Evolutionary conservation across 2,329 filamentous ascomycete species (phyloP).

Genomic region (Domatiomyces globalis): DNA sequence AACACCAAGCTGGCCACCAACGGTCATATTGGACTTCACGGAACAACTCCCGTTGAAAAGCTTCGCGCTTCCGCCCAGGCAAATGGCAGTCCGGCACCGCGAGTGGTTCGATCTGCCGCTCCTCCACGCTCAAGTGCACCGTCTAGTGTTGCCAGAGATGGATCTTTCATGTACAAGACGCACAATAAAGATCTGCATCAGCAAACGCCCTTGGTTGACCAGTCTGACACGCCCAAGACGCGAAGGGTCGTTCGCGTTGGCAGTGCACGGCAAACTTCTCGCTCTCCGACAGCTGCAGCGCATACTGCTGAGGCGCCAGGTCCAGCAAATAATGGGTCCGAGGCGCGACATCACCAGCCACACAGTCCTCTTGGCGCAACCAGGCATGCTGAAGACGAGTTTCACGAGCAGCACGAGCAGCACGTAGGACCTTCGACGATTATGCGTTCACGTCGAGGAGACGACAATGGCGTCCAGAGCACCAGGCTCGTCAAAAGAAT

Average conservation of each 20-base stretch:
- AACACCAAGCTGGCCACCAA: neutral
- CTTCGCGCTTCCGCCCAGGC: slow-evolving; percentile 23
- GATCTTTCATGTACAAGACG: slow-evolving; percentile 26
- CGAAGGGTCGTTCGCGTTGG: neutral
- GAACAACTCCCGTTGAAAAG: slow-evolving; percentile 15
- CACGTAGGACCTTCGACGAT: slow-evolving; percentile 24
- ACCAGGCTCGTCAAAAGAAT: slow-evolving; percentile 67
- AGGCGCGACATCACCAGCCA: neutral
- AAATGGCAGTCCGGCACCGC: slow-evolving; percentile 28
- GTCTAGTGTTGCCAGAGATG: slow-evolving; percentile 24
- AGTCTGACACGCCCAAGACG: neutral
- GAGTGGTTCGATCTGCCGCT: slow-evolving; percentile 28
- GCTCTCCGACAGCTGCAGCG: neutral
- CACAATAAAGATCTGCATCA: slow-evolving; percentile 15
- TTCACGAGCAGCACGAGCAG: neutral
- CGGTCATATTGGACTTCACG: slow-evolving; percentile 6
- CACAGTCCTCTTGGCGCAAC: slow-evolving; percentile 5
- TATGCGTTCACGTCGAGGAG: slow-evolving; percentile 36
- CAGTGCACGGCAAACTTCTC: neutral
- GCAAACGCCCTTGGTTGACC: neutral
- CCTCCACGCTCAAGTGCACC: slow-evolving; percentile 17
- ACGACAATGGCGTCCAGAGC: slow-evolving; percentile 53
- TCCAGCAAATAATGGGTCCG: neutral
- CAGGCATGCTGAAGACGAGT: neutral
- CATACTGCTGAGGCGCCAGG: neutral